phyloP scores from a whole-genome alignment of 306 rosid genomes.

The Rubus parviflorus region DNA sequence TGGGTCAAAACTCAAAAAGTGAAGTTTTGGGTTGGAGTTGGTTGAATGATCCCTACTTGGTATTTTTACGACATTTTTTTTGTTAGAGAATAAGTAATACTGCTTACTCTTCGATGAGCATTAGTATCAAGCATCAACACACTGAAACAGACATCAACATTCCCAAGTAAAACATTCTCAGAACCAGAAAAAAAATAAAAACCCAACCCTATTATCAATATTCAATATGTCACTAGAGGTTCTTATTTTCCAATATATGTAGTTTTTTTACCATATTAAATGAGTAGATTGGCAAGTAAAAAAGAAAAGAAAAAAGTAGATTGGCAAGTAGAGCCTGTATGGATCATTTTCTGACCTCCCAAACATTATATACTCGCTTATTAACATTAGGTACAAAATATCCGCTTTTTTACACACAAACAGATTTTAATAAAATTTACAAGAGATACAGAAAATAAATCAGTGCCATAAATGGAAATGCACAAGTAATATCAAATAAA shows the following conservation, averaged over 20 bases:
- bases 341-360: not conserved
- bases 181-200: not conserved
- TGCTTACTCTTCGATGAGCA: conserved; percentile 4
- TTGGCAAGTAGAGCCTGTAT: not conserved
- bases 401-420: conserved; percentile 21
- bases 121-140: not conserved
- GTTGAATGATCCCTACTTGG: not conserved
- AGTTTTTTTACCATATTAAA: no score
- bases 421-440: conserved; percentile 12
- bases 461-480: conserved; percentile 15
- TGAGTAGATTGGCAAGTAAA: not conserved
- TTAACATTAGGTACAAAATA: not conserved
- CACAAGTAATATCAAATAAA: conserved; percentile 23
- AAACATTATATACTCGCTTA: conserved; percentile 13
- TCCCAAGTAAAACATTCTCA: not conserved
- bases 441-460: conserved; percentile 19
- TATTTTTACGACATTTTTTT: not conserved
- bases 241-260: no score
- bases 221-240: not conserved
- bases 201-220: not conserved
- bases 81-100: no score
- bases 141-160: not conserved
- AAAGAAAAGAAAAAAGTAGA: no score
- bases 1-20: not conserved
- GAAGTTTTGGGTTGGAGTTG: not conserved